Evolutionary conservation across 2,329 filamentous ascomycete genomes (phyloP).

Genomic region (Aspergillus tubingensis): DNA sequence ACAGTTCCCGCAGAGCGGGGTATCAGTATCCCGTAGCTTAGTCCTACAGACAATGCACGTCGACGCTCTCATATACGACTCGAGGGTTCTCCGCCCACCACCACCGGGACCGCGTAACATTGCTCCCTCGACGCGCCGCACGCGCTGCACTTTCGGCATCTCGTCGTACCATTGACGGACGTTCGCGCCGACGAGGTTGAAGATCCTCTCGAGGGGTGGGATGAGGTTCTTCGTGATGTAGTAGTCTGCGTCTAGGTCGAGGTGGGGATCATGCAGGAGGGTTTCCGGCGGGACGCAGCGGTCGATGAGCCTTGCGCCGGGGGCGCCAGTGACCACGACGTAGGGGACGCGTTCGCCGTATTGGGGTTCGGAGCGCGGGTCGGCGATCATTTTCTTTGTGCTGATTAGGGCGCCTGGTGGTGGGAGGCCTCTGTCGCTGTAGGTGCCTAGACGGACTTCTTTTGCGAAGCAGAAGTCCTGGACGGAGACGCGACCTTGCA

Average conservation of each 20-base stretch:
- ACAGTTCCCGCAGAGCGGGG: slow-evolving; percentile 46
- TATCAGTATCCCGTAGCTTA: slow-evolving; percentile 53
- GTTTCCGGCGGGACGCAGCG: slow-evolving; percentile 87
- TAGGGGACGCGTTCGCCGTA: slow-evolving; percentile 95
- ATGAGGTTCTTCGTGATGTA: slow-evolving; percentile 97
- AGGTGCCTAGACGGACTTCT: slow-evolving; percentile 87
- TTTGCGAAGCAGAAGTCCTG: slow-evolving; percentile 96
- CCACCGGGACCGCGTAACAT: slow-evolving; percentile 25
- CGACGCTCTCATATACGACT: slow-evolving; percentile 84
- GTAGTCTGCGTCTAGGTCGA: slow-evolving; percentile 88
- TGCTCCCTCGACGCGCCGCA: slow-evolving; percentile 61
- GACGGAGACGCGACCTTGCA: slow-evolving; percentile 81
- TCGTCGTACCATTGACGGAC: slow-evolving; percentile 91
- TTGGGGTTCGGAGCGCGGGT: slow-evolving; percentile 84
- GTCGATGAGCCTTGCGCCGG: slow-evolving; percentile 81
- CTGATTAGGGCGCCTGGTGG: slow-evolving; percentile 89
- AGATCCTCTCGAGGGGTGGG: slow-evolving; percentile 91
- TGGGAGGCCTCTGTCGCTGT: slow-evolving; percentile 75
- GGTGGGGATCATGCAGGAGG: slow-evolving; percentile 72
- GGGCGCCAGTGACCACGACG: slow-evolving; percentile 85
- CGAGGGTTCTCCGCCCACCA: slow-evolving; percentile 70
- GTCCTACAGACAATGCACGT: slow-evolving; percentile 75
- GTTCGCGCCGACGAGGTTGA: slow-evolving; percentile 92
- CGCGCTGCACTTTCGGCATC: slow-evolving; percentile 86
- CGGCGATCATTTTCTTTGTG: slow-evolving; percentile 79